Percentiles rank a stretch among this genome's conserved stretches.
Evolutionary conservation across 768 basidiomycete genomes (phyloP).

Genomic region (Clitopilus hobsonii): DNA sequence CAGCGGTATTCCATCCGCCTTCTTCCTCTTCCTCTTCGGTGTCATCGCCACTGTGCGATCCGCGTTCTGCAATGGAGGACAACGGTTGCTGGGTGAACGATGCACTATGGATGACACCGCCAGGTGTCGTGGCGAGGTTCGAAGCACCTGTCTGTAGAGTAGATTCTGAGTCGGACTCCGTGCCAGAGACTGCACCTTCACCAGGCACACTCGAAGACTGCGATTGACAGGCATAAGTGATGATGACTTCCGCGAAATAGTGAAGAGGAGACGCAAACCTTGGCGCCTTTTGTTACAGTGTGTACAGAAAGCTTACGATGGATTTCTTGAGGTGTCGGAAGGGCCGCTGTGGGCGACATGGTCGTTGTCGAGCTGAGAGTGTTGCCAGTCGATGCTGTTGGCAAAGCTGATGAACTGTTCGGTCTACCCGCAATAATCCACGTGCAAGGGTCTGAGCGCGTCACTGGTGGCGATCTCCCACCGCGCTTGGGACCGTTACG

Average conservation of each 20-base stretch:
- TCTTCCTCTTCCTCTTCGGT: conserved; percentile 66
- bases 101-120: conserved; percentile 20
- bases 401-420: conserved; percentile 1
- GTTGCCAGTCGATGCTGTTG: neutral
- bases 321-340: conserved; percentile 84
- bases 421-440: neutral
- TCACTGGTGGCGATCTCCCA: neutral
- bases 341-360: conserved; percentile 44
- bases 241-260: conserved; percentile 3
- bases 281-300: conserved; percentile 49
- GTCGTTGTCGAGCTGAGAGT: neutral
- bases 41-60: conserved; percentile 69
- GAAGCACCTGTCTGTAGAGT: conserved; percentile 45
- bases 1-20: conserved; percentile 59
- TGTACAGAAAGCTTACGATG: conserved; percentile 81
- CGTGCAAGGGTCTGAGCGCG: neutral
- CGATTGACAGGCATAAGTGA: conserved; percentile 7
- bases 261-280: conserved; percentile 26
- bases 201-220: conserved; percentile 16
- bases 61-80: conserved; percentile 74
- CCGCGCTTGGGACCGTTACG: neutral
- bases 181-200: conserved; percentile 51
- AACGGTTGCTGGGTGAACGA: conserved; percentile 35
- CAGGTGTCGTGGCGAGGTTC: conserved; percentile 29
- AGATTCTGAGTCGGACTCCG: conserved; percentile 86